These are phyloP conservation scores for Leccinum variicolor DNA, from an alignment of 768 basidiomycete species.

Conservation along the genomic window DNA sequence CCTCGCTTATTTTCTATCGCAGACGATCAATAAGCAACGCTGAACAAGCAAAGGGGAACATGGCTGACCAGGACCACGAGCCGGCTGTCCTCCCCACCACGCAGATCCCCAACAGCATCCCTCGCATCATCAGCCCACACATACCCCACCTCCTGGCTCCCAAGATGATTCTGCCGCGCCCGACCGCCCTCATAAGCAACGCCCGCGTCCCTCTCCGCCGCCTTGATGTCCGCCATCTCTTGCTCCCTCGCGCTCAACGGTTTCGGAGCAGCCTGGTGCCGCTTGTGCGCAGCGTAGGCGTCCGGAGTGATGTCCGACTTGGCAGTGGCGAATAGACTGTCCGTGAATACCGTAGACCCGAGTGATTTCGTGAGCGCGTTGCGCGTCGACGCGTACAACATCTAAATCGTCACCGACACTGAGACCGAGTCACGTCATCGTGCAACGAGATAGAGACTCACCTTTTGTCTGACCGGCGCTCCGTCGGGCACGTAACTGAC, in stretches of 20 bases:
- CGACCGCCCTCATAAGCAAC: constrained; percentile 57
- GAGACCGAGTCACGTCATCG: neutral
- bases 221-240: constrained; percentile 73
- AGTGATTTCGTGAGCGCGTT: constrained; percentile 66
- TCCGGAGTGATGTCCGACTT: constrained; percentile 63
- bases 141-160: constrained; percentile 54
- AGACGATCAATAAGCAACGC: neutral
- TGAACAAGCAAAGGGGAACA: neutral
- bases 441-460: constrained; percentile 21
- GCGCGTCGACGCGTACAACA: constrained; percentile 85
- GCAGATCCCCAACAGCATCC: constrained; percentile 60
- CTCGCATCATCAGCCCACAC: constrained; percentile 65
- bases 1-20: constrained; percentile 62
- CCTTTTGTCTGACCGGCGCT: constrained; percentile 82
- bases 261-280: constrained; percentile 69
- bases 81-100: constrained; percentile 42
- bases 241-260: constrained; percentile 82
- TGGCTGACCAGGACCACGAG: constrained; percentile 62
- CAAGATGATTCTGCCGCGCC: constrained; percentile 52
- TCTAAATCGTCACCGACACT: constrained; percentile 41
- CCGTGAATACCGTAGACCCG: constrained; percentile 68
- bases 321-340: constrained; percentile 75
- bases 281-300: constrained; percentile 71
- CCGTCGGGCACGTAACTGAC: constrained; percentile 81
- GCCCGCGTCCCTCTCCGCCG: constrained; percentile 66